Evolutionary conservation across 139 green algal genomes (phyloP), one percentile per base, ranked within the genome.

Genomic region (Prasinococcaceae sp.): DNA sequence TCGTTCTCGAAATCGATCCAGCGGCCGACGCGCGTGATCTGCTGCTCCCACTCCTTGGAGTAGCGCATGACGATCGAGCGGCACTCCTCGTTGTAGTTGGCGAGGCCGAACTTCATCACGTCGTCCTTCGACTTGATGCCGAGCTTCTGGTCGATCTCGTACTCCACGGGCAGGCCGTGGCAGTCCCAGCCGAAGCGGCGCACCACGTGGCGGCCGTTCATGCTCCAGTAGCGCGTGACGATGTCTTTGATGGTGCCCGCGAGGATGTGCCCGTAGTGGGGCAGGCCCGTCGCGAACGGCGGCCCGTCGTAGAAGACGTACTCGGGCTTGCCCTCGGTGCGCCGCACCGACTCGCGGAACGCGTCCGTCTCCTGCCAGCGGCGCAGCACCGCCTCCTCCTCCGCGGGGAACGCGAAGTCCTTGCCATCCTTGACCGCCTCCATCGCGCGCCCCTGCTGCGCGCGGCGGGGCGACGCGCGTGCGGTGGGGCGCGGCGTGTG

Each of bases 1-100:
- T 94, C 90, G 52, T 96, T 94, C 54, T 94, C 60, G 58, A 99
- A 99, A 72, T 98, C 90, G 59, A 99, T 99, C 92, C 92, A 99
- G 27, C 92, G 79, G 0, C 92, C 92, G 28, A 95, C 60, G n/a
- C 92, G 75, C 28, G 72, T 74, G 30, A 99, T 79, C 2, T 84
- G 94, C 47, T 73, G 77, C 64, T 92, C 78, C 92, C 92, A 99
- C 59, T 99, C 88, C 28, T 33, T 42, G 17, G 86, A 84, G 64
- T 95, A 97, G 51, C 83, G 56, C 90, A 97, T 97, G 22, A 99
- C 90, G 53, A 99, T 99, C 61, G 48, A 73, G 20, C 92, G 68
- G 79, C 92, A 99, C 73, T 96, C 88, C 73, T 99, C 92, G 54
- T 99, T 99, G 81, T 98, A 99, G 25, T 77, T 81, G 53, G 75